Base-by-base conservation (phyloP, 1,139 yeast genomes). In the Saccharomyces hybrid region DNA sequence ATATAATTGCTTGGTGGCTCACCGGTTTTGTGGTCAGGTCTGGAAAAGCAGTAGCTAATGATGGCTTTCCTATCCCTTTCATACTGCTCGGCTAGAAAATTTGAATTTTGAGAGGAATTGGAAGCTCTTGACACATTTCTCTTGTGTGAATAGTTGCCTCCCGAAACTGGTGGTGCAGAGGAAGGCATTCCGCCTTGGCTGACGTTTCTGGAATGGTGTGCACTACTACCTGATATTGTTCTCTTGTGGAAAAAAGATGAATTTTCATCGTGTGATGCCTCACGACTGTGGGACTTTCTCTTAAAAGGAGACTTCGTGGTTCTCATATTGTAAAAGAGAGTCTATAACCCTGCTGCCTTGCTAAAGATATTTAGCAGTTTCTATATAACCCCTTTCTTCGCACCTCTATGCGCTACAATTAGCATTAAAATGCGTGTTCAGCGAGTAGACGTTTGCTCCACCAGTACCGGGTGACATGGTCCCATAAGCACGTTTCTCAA, bases 21-120 rank as follows among this genome's bases (percentile, higher is more conserved):
- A 4, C 77, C 75, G 16, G 71, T 71, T 16, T 63, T 61, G 32
- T 65, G 61, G 54, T 71, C 78, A 2, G 69, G 65, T 51, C 72
- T 74, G 5, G 77, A 68, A 61, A 80, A 80, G 55, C 83, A 75
- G 55, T 70, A 75, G 55, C 67, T 69, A 55, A 76, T 72, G 51
- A 80, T 73, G 16, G 71, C 68, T 48, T 70, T 69, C 57, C 79
- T 74, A 63, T 81, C 84, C 29, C 70, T 64, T 55, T 80, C 83
- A 61, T 78, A 80, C 58, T 78, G 83, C 53, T 72, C 74, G 1
- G 84, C 84, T 51, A 80, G 64, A 44, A 71, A 65, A 59, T 69
- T 69, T 3, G 74, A 67, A 16, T 57, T 61, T 4, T 64, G 60
- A 0, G 75, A 71, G 4, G 64, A 56, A 27, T 60, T 64, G 2